Percentiles rank a stretch among this genome's conserved stretches.
Conservation (phyloP, 371 early-diverging fungal genomes). For the Mortierella polycephala region DNA sequence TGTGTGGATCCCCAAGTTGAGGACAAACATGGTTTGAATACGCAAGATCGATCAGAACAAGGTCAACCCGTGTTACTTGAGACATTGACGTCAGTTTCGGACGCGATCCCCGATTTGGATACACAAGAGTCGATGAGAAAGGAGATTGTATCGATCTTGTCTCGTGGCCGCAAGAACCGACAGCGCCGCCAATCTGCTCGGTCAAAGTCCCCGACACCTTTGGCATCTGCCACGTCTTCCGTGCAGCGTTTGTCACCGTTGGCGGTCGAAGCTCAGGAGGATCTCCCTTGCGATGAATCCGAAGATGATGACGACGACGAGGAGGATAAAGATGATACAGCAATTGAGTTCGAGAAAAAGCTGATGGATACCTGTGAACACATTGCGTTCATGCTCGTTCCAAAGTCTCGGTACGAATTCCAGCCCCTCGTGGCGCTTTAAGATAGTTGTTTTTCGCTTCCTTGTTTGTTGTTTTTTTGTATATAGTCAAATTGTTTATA, state of each 20-base stretch:
- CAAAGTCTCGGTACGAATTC: conserved; percentile 37
- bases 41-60: not conserved
- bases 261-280: conserved; percentile 46
- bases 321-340: not conserved
- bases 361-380: conserved; percentile 13
- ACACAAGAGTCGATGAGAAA: conserved; percentile 19
- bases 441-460: not conserved
- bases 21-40: too few species aligned
- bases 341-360: not conserved
- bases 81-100: not conserved
- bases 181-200: not conserved
- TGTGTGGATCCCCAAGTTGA: not conserved
- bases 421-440: conserved; percentile 35
- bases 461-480: conserved; percentile 1
- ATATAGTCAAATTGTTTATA: not conserved
- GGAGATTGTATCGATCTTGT: conserved; percentile 27
- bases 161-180: conserved; percentile 13
- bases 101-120: not conserved
- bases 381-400: conserved; percentile 43
- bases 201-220: not conserved
- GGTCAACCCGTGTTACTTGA: not conserved
- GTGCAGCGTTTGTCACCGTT: conserved; percentile 29
- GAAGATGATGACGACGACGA: conserved; percentile 7
- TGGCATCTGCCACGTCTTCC: not conserved
- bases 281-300: conserved; percentile 5